These are phyloP conservation scores for Kondoa subrosea DNA, from an alignment of 768 basidiomycete genomes.

Conservation along the genomic window DNA sequence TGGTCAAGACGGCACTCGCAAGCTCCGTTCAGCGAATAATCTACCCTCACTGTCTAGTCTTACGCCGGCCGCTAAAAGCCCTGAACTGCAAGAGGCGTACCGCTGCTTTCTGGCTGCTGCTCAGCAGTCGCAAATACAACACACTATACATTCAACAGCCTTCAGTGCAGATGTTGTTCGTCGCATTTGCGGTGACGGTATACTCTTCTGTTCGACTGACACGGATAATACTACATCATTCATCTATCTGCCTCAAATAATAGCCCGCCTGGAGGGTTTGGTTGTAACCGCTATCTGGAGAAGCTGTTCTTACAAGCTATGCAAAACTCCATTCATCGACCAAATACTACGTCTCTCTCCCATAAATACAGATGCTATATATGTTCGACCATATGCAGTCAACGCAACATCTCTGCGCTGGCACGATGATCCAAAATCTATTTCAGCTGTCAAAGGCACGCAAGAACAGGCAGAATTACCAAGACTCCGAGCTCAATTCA, in stretches of 20 bases:
- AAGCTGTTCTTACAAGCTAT: not conserved
- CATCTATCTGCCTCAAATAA: not conserved
- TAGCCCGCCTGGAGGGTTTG: not conserved
- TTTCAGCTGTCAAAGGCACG: not conserved
- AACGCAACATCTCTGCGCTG: not conserved
- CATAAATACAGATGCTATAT: not conserved
- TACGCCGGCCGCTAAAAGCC: not conserved
- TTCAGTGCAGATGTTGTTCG: not conserved
- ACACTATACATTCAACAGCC: not conserved
- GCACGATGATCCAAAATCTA: not conserved
- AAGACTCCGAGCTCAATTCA: not conserved
- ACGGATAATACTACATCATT: not conserved
- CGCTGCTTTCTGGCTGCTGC: not conserved
- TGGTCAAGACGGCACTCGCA: not conserved
- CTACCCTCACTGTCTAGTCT: not conserved
- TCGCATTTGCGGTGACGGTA: not conserved
- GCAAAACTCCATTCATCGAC: not conserved
- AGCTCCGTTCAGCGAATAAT: not conserved
- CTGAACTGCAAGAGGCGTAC: not conserved
- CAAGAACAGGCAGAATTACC: not conserved
- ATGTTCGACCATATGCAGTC: not conserved
- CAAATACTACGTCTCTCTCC: not conserved
- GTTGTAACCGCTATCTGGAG: not conserved
- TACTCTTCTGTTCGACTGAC: not conserved
- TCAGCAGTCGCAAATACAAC: not conserved